A percentile compares a stretch with the other conserved stretches of the same genome.
Evolutionary conservation across 1,284 basidiomycete genomes (phyloP).

Genomic region (Ceratobasidium sp.): DNA sequence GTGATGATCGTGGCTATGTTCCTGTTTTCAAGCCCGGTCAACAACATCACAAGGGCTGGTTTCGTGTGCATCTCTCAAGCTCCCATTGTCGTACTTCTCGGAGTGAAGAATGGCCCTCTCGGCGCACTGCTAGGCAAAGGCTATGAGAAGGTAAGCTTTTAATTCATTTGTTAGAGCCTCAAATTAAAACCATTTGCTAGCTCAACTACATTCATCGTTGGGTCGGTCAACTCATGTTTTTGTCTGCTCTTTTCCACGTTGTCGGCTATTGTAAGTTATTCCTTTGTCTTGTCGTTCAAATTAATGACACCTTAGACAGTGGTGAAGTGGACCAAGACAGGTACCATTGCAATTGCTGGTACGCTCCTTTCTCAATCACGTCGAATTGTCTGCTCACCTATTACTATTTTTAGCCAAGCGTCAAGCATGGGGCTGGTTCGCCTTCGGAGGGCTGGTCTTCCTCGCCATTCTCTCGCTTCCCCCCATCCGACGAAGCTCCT

Average conservation of each 20-base stretch:
- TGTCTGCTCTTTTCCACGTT: slow-evolving; percentile 45
- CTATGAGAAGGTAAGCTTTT: slow-evolving; percentile 43
- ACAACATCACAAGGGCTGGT: slow-evolving; percentile 41
- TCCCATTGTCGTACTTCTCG: slow-evolving; percentile 44
- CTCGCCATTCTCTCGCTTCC: slow-evolving; percentile 42
- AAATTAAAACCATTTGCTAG: slow-evolving; percentile 17
- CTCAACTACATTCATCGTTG: slow-evolving; percentile 47
- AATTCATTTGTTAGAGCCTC: neutral
- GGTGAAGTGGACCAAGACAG: slow-evolving; percentile 44
- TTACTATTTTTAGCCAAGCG: slow-evolving; percentile 11
- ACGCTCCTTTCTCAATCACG: slow-evolving; percentile 1
- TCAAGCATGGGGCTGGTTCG: slow-evolving; percentile 42
- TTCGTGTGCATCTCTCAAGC: slow-evolving; percentile 43
- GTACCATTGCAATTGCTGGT: slow-evolving; percentile 33
- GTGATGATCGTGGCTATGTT: slow-evolving; percentile 40
- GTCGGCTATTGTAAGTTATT: slow-evolving; percentile 44
- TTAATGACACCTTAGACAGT: slow-evolving; percentile 20
- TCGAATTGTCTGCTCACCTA: neutral
- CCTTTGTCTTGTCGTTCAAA: neutral
- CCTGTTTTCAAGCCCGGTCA: slow-evolving; percentile 41
- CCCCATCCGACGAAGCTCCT: slow-evolving; percentile 38
- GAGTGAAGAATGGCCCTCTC: slow-evolving; percentile 45
- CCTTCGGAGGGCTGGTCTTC: slow-evolving; percentile 44
- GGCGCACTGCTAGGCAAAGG: slow-evolving; percentile 42
- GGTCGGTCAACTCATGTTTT: slow-evolving; percentile 46